Evolutionary conservation across 1,284 basidiomycete genomes (phyloP).

Genomic region (Takashimella tepidaria): DNA sequence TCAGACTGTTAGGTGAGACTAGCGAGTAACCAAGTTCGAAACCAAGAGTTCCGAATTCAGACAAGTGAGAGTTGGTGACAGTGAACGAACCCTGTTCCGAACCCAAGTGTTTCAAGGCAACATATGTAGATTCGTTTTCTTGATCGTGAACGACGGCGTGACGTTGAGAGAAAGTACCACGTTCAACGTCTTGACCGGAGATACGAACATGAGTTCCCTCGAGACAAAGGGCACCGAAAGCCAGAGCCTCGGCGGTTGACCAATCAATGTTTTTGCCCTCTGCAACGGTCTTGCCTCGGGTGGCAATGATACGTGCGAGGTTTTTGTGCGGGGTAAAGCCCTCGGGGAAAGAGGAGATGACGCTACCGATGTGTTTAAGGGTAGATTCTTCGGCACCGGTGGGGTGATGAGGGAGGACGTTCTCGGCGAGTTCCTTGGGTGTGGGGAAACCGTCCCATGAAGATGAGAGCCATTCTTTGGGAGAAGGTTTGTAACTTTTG

Average conservation of each 20-base stretch:
- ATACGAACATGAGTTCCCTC: slow-evolving; percentile 94
- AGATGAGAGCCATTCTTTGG: slow-evolving; percentile 94
- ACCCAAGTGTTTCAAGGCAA: slow-evolving; percentile 83
- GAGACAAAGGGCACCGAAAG: slow-evolving; percentile 85
- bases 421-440: slow-evolving; percentile 89
- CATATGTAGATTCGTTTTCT: slow-evolving; percentile 81
- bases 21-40: slow-evolving; percentile 99
- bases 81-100: slow-evolving; percentile 85
- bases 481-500: slow-evolving; percentile 90
- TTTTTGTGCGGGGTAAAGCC: slow-evolving; percentile 89
- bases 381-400: slow-evolving; percentile 75
- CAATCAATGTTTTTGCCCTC: slow-evolving; percentile 94
- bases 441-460: slow-evolving; percentile 99
- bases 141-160: slow-evolving; percentile 98
- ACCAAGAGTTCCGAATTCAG: slow-evolving; percentile 90
- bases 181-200: slow-evolving; percentile 97
- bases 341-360: slow-evolving; percentile 76
- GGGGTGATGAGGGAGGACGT: slow-evolving; percentile 78
- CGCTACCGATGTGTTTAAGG: slow-evolving; percentile 81
- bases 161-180: slow-evolving; percentile 99
- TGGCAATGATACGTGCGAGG: slow-evolving; percentile 84
- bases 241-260: slow-evolving; percentile 98
- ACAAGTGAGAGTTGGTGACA: slow-evolving; percentile 94
- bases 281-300: slow-evolving; percentile 81
- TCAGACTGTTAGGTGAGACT: slow-evolving; percentile 87